phyloP scores from a whole-genome alignment of 2,329 filamentous ascomycete genomes.

The Penicillium sp. region DNA sequence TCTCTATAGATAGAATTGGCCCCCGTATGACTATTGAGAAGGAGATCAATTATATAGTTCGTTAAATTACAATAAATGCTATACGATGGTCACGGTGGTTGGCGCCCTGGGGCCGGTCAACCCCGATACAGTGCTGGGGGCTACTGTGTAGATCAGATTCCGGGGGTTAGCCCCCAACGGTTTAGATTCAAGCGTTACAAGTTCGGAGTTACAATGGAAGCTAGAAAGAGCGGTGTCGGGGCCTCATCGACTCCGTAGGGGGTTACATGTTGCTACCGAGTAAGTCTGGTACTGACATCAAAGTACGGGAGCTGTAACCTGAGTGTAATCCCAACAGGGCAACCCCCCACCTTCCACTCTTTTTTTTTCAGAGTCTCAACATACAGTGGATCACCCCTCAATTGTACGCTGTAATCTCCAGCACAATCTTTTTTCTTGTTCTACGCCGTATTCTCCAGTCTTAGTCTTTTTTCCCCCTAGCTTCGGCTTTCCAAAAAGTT shows the following conservation, averaged over 20 bases:
- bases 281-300: neutral
- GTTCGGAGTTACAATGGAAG: neutral
- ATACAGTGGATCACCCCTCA: conserved; percentile 21
- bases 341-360: conserved; percentile 7
- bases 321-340: conserved; percentile 4
- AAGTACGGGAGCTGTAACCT: neutral
- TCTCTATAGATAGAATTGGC: neutral
- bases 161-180: conserved; percentile 12
- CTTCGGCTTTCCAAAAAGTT: conserved; percentile 14
- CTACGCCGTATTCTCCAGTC: conserved; percentile 23
- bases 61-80: neutral
- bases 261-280: no score
- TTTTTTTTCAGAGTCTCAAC: conserved; percentile 10
- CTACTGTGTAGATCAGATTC: conserved; percentile 7
- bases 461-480: conserved; percentile 11
- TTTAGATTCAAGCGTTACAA: neutral
- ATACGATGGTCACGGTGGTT: neutral
- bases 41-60: neutral
- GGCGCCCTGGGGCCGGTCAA: neutral
- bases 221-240: conserved; percentile 1
- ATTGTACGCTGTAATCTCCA: conserved; percentile 30
- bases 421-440: conserved; percentile 23
- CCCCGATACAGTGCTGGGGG: neutral
- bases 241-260: neutral
- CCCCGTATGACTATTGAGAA: neutral